A percentile compares a stretch with the other conserved stretches of the same genome.
These are phyloP conservation scores for Verticillium isaacii DNA, from an alignment of 2,329 filamentous ascomycete genomes.

Conservation along the genomic window DNA sequence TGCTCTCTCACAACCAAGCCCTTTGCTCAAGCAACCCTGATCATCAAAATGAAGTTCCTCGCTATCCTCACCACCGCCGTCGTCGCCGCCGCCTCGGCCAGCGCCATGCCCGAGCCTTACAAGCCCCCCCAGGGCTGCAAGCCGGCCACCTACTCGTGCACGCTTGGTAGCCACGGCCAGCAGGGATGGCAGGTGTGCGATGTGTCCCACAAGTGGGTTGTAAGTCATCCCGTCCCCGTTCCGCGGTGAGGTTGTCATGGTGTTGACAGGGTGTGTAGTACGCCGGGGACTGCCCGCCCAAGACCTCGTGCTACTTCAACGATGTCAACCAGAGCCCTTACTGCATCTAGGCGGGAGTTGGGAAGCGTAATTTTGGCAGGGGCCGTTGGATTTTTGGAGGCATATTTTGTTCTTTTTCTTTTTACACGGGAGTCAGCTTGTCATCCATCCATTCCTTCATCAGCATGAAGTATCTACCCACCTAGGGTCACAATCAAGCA, in stretches of 20 bases:
- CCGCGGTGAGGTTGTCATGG: not conserved
- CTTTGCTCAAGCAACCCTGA: not conserved
- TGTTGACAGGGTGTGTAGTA: constrained; percentile 14
- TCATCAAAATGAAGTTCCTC: constrained; percentile 10
- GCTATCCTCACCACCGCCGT: constrained; percentile 11
- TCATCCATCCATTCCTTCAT: not conserved
- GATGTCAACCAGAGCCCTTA: constrained; percentile 28
- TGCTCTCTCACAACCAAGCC: not conserved
- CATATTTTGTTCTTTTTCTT: not conserved
- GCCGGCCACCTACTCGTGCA: constrained; percentile 30
- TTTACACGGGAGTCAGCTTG: not conserved
- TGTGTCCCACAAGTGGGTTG: constrained; percentile 22
- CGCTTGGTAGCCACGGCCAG: constrained; percentile 7
- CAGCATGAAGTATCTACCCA: not conserved
- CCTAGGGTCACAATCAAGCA: not conserved
- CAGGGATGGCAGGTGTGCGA: constrained; percentile 29
- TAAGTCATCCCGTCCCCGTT: constrained; percentile 17
- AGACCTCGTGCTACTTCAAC: constrained; percentile 31
- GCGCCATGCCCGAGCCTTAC: not conserved
- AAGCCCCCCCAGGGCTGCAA: constrained; percentile 17
- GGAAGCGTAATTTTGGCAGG: not conserved
- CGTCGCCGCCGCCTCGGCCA: constrained; percentile 11
- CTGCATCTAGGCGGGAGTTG: constrained; percentile 15
- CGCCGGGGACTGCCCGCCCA: constrained; percentile 27
- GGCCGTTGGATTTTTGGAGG: not conserved